Percentiles rank a stretch among this genome's conserved stretches.
These are phyloP conservation scores for Xylaria flabelliformis DNA, from an alignment of 495 filamentous ascomycete species.

Conservation along the genomic window DNA sequence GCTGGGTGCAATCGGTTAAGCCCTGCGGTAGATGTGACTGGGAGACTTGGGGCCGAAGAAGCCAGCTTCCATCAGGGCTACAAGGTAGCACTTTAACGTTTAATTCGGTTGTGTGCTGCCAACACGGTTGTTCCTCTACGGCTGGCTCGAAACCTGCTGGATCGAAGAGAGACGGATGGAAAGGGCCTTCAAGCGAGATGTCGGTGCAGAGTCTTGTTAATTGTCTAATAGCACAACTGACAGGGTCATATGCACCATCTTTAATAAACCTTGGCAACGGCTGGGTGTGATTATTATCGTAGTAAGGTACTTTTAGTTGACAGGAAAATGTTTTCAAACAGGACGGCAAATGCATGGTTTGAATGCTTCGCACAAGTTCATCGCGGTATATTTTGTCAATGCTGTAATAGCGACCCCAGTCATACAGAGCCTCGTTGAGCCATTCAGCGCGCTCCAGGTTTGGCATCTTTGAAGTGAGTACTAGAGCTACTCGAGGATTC, in stretches of 20 bases:
- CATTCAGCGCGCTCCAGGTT: neutral
- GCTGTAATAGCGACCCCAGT: constrained; percentile 16
- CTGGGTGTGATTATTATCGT: neutral
- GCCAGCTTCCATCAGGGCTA: constrained; percentile 2
- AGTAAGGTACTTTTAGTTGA: neutral
- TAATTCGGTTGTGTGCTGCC: neutral
- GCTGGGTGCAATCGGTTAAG: neutral
- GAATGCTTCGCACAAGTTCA: neutral
- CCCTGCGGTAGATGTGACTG: neutral
- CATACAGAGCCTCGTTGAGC: neutral
- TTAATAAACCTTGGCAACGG: neutral
- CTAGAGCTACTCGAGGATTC: neutral
- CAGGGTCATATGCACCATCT: neutral
- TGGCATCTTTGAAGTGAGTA: constrained; percentile 7
- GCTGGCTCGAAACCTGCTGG: neutral
- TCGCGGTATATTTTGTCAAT: neutral
- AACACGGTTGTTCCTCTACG: neutral
- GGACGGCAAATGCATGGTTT: neutral
- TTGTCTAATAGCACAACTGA: neutral
- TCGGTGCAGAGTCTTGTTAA: constrained; percentile 1
- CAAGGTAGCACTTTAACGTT: neutral
- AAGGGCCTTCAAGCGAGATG: neutral
- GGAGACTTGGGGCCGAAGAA: neutral
- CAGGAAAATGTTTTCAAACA: neutral
- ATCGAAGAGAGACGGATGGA: constrained; percentile 1